Base-by-base conservation (phyloP, 75 land plant genomes). In the Cryptomeria japonica region DNA sequence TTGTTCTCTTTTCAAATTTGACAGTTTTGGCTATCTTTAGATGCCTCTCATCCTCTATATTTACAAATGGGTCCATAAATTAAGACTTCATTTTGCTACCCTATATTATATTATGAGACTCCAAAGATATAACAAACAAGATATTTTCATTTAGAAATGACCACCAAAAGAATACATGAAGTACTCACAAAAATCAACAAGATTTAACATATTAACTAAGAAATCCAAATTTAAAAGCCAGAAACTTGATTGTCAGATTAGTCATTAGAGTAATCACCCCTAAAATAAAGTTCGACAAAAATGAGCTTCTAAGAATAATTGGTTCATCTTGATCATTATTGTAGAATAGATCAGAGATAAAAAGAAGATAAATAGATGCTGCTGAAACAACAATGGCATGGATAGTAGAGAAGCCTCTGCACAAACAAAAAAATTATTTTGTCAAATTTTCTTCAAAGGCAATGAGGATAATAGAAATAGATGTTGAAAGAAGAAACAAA, bases 351-450 rank as follows among this genome's bases (percentile, higher is more conserved):
- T 94, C 93, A 83, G 94, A 91, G 10, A 92, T 31, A 58, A 92
- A 86, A 13, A 96, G 55, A 51, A 96, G 90, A 86, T 96, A 92
- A 39, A 92, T 73, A 51, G 96, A 92, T 61, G 83, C 89, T 49
- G 68, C 77, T 44, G 98, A 87, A 84, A 84, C 91, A 16, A 93
- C 41, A 84, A 96, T 39, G 19, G 98, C 96, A 89, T 96, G 98
- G 31, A 92, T 90, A 58, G 96, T 94, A 55, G 98, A 96, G 87
- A 96, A 94, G 28, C 93, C 92, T 92, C 98, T 96, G 95, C 87
- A 86, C 46, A 47, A 39, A 79, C 7, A 51, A 89, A 86, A 8
- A 18, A 53, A 38, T 55, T 46, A 9, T 73, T 64, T 18, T 70
- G 15, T 16, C 16, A 46, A 51, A 47, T 16, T 34, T 47, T 16